Base-by-base conservation (phyloP, 768 basidiomycete genomes). In the Rossbeevera mucosa region DNA sequence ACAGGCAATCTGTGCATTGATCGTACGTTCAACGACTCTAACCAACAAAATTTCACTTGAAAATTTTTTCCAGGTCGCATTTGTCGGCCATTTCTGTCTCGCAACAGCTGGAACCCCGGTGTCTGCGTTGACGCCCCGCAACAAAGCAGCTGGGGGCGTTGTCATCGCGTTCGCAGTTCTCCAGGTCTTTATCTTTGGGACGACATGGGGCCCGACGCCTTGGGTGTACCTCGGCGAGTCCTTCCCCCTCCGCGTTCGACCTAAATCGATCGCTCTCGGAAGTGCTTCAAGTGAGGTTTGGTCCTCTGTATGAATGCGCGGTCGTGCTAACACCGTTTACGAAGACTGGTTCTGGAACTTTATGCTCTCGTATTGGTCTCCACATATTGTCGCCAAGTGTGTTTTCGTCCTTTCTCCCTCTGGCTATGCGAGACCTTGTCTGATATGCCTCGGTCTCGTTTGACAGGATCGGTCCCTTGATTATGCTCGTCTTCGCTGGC, bases 221-320 rank as follows among this genome's bases (percentile, higher is more conserved):
- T 83, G 81, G 82, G 86, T 87, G 6, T 87, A 87, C 60, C 77
- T 88, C 28, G 86, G 86, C 47, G 87, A 90, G 73, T 84, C 81
- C 18, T 91, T 90, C 79, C 89, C 88, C 13, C 80, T 91, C 21
- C 82, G 87, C 44, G 85, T 91, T 42, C 79, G 88, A 51, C 79
- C 89, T 6, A 89, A 89, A 67, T 74, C 79, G 57, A 89, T 91
- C 62, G 88, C 88, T 0, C 73, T 89, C n/a, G 86, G 86, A 8
- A 84, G 83, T 38, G 78, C 78, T 0, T 72, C 77, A 24, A 80
- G 76, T 79, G 24, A 47, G 61, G 30, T 16, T 20, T 25, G 44
- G 20, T 48, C 13, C 22, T 11, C 51, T 9, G 31, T 7, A n/a
- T 22, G 16, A 4, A 22, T n/a, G 16, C 12, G 21, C 28, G 5